Evolutionary conservation across 306 rosid species (phyloP).

Genomic region (Lagenaria siceraria): DNA sequence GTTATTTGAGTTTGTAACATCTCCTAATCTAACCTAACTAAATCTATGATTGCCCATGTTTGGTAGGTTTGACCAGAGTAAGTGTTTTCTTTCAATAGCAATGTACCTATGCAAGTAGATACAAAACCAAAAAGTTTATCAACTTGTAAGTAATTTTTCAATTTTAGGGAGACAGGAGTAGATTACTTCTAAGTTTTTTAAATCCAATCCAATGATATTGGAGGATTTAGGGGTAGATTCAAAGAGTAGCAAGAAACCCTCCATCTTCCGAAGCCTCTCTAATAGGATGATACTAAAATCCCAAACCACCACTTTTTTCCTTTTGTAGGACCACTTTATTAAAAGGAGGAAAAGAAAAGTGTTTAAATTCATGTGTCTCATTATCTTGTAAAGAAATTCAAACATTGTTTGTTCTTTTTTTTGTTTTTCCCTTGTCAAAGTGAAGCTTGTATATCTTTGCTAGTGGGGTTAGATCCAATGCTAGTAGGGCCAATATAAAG

Average conservation of each 20-base stretch:
- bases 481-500: background rate
- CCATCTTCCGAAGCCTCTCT: background rate
- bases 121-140: background rate
- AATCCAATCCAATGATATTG: background rate
- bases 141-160: background rate
- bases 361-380: constrained; percentile 5
- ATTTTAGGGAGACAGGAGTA: background rate
- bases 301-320: background rate
- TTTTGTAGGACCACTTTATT: background rate
- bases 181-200: background rate
- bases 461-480: background rate
- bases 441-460: background rate
- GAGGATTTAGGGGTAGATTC: background rate
- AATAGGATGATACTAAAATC: background rate
- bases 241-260: background rate
- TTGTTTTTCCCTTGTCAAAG: background rate
- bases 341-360: background rate
- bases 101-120: background rate
- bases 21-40: background rate
- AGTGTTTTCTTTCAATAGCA: background rate
- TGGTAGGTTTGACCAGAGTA: background rate
- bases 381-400: background rate
- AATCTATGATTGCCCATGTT: background rate
- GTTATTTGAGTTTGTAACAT: background rate
- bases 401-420: background rate